Conservation (phyloP, 345 rosid genomes). For the Ceriops decandra region DNA sequence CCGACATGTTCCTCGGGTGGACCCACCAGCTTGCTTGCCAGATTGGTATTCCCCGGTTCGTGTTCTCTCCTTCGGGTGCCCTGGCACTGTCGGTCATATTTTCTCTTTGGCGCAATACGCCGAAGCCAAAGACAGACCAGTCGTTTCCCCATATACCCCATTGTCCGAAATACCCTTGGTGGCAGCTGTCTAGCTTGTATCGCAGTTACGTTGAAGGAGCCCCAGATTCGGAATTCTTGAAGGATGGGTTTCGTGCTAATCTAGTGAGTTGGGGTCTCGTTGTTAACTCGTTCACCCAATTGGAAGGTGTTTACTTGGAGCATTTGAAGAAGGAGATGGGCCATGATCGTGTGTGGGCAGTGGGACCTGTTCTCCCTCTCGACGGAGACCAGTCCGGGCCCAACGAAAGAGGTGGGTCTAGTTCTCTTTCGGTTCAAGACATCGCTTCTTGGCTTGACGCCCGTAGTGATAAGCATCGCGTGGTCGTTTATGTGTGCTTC, state of each 20-base stretch:
- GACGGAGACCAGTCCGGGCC: not conserved
- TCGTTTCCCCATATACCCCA: conserved; percentile 39
- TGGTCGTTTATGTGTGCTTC: conserved; percentile 67
- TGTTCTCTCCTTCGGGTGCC: conserved; percentile 58
- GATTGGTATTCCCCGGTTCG: conserved; percentile 40
- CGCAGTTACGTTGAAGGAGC: conserved; percentile 16
- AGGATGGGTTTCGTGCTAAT: conserved; percentile 30
- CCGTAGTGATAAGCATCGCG: conserved; percentile 15
- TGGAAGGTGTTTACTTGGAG: conserved; percentile 44
- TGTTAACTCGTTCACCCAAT: conserved; percentile 44
- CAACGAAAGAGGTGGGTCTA: conserved; percentile 44
- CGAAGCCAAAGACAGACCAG: conserved; percentile 7
- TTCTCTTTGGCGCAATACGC: conserved; percentile 28
- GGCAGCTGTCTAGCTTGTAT: conserved; percentile 27
- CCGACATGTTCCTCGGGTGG: conserved; percentile 78
- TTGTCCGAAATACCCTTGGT: conserved; percentile 37
- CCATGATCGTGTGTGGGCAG: conserved; percentile 44
- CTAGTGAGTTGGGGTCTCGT: conserved; percentile 50
- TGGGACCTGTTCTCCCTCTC: conserved; percentile 50
- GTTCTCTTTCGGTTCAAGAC: conserved; percentile 24
- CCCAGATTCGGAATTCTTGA: conserved; percentile 33
- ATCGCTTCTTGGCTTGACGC: conserved; percentile 57
- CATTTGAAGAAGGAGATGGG: conserved; percentile 31
- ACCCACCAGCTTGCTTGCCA: conserved; percentile 42
- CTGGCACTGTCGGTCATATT: conserved; percentile 24